Evolutionary conservation across 495 filamentous ascomycete species (phyloP).

Genomic region (Trypethelium eluteriae): DNA sequence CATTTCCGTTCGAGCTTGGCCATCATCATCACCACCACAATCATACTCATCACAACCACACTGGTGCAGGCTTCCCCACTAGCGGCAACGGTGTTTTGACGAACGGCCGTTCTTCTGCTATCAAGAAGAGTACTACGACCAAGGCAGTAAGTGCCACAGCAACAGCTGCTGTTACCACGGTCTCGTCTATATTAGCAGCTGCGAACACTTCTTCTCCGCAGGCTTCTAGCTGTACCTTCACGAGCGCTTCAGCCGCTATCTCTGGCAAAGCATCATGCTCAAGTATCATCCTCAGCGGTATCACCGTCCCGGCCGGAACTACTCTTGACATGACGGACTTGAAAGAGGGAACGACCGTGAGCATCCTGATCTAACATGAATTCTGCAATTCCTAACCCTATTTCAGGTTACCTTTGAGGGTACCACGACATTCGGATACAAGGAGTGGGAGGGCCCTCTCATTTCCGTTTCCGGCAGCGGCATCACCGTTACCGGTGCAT

Average conservation of each 20-base stretch:
- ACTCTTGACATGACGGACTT: conserved; percentile 45
- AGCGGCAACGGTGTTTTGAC: background rate
- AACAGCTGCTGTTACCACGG: background rate
- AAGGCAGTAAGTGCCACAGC: background rate
- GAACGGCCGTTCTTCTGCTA: background rate
- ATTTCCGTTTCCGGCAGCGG: conserved; percentile 42
- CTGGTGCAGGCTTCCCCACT: background rate
- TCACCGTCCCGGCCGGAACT: conserved; percentile 42
- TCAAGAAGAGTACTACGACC: background rate
- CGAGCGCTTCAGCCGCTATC: conserved; percentile 35
- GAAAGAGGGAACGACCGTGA: conserved; percentile 40
- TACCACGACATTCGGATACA: conserved; percentile 47
- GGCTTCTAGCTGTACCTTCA: conserved; percentile 37
- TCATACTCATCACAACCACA: background rate
- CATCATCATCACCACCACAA: background rate
- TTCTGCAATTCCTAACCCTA: background rate
- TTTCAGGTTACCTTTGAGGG: conserved; percentile 45
- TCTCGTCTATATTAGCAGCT: background rate
- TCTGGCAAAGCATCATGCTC: conserved; percentile 40
- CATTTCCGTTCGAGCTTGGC: background rate
- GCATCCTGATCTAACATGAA: conserved; percentile 18
- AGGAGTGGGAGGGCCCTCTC: conserved; percentile 47
- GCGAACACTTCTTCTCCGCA: background rate
- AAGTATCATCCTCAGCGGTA: conserved; percentile 38
- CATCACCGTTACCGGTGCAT: conserved; percentile 40